Evolutionary conservation across 257 asterid species (phyloP).

Genomic region (Gardenia jasminoides): DNA sequence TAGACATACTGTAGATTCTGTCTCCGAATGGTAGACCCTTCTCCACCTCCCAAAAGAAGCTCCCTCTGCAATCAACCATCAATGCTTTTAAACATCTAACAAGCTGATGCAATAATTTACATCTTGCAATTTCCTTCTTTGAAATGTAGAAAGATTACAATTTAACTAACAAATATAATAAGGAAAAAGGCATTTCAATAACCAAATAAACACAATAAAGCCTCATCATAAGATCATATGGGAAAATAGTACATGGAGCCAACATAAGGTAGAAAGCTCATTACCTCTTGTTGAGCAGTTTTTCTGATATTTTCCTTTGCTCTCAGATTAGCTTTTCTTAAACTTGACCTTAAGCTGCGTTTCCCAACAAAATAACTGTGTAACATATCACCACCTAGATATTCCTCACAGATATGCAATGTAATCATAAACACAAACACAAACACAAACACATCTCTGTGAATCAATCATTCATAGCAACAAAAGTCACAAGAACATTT

Average conservation of each 20-base stretch:
- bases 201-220: neutral
- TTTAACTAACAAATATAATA: neutral
- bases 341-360: conserved; percentile 57
- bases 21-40: conserved; percentile 87
- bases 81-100: conserved; percentile 11
- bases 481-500: neutral
- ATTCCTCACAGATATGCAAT: neutral
- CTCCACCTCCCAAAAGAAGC: conserved; percentile 96
- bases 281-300: conserved; percentile 87
- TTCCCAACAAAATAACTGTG: conserved; percentile 7
- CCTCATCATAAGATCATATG: neutral
- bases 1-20: conserved; percentile 76
- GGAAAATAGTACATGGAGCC: neutral
- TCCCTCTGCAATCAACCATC: conserved; percentile 60
- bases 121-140: neutral
- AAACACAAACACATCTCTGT: neutral
- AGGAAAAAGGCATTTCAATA: neutral
- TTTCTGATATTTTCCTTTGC: conserved; percentile 81
- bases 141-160: neutral
- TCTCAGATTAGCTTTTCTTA: conserved; percentile 85
- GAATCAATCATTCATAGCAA: neutral
- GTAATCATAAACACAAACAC: neutral
- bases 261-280: neutral
- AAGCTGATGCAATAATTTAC: neutral
- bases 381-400: neutral